Percentiles rank a stretch among this genome's conserved stretches.
Conservation (phyloP, 2,329 filamentous ascomycete species). For the Talaromyces amestolkiae region DNA sequence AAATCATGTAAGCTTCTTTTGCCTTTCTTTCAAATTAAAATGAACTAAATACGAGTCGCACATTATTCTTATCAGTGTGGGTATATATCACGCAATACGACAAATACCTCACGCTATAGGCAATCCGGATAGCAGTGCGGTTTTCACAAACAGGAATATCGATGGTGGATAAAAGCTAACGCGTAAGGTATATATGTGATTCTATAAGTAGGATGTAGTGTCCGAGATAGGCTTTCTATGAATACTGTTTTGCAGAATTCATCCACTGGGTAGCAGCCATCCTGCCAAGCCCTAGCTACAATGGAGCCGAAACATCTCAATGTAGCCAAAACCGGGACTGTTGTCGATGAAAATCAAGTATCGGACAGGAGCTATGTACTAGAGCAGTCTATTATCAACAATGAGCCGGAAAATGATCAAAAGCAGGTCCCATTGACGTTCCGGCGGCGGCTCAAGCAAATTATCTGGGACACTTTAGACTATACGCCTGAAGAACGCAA, state of each 20-base stretch:
- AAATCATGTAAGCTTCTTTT: not conserved
- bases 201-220: not conserved
- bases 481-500: constrained; percentile 12
- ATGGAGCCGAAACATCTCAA: not conserved
- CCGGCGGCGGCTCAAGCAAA: not conserved
- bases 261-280: not conserved
- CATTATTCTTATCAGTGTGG: not conserved
- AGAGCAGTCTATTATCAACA: not conserved
- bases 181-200: not conserved
- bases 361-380: not conserved
- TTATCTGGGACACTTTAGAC: constrained; percentile 13
- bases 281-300: not conserved
- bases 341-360: not conserved
- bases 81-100: not conserved
- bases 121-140: not conserved
- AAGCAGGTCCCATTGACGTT: not conserved
- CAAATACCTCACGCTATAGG: not conserved
- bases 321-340: not conserved
- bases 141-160: not conserved
- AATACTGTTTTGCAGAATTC: not conserved
- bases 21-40: not conserved
- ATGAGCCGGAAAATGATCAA: not conserved
- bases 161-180: not conserved
- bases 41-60: not conserved
- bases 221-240: not conserved